Conservation (phyloP, 257 asterid genomes). For the Scutellaria baicalensis region DNA sequence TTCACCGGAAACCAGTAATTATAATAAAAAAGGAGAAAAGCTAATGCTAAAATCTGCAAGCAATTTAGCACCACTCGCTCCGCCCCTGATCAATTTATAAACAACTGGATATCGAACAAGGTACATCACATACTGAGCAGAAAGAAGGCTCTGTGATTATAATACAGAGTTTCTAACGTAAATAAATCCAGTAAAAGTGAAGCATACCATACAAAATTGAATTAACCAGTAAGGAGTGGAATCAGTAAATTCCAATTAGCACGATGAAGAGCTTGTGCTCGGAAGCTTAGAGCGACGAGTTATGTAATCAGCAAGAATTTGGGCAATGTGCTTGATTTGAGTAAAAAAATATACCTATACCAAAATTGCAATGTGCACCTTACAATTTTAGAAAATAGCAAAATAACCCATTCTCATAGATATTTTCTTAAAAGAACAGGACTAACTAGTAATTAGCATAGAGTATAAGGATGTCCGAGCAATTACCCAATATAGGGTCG, state of each 20-base stretch:
- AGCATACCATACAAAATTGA: slow-evolving; percentile 13
- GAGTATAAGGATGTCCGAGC: slow-evolving; percentile 6
- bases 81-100: not conserved
- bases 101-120: not conserved
- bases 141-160: not conserved
- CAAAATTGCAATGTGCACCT: slow-evolving; percentile 4
- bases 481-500: not conserved
- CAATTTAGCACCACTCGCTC: not conserved
- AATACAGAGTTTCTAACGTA: not conserved
- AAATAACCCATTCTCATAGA: not conserved
- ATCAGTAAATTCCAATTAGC: not conserved
- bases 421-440: not conserved
- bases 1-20: not conserved
- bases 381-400: not conserved
- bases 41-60: not conserved
- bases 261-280: not conserved
- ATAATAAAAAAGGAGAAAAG: not conserved
- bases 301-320: not conserved
- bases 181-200: not conserved
- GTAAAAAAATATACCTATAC: not conserved
- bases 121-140: not conserved
- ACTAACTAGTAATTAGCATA: not conserved
- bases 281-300: slow-evolving; percentile 16
- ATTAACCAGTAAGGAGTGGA: not conserved
- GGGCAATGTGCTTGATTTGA: not conserved